Conservation (phyloP, 148 eudicot genomes). For the Cornus florida region DNA sequence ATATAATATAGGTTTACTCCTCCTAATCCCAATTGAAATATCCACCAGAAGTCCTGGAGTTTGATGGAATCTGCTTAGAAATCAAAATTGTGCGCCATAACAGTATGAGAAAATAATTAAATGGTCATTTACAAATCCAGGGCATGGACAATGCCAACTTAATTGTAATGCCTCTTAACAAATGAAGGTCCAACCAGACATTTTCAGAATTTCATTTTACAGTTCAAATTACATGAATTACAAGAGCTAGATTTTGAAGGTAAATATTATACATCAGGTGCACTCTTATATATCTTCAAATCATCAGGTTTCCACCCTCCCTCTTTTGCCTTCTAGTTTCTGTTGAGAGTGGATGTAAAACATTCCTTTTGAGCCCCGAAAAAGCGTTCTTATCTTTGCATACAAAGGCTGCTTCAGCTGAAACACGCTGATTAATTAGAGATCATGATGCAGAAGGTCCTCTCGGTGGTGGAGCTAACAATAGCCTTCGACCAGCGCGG, state of each 20-base stretch:
- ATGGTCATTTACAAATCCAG: too few relatives aligned
- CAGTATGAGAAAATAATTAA: too few relatives aligned
- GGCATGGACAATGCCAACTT: too few relatives aligned
- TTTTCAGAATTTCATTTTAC: background rate
- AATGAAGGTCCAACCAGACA: background rate
- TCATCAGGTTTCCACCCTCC: slow-evolving; percentile 1
- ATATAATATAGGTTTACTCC: too few relatives aligned
- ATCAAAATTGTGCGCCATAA: too few relatives aligned
- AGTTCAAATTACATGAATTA: too few relatives aligned
- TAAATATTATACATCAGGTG: background rate
- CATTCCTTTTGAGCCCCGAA: background rate
- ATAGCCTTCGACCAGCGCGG: slow-evolving; percentile 52
- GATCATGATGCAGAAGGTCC: slow-evolving; percentile 8
- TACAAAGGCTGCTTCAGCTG: background rate
- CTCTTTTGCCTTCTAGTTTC: background rate
- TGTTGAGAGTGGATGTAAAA: background rate
- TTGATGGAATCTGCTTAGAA: too few relatives aligned
- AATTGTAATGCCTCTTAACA: background rate
- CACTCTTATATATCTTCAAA: background rate
- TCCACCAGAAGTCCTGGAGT: too few relatives aligned
- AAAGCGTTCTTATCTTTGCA: background rate
- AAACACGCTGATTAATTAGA: background rate
- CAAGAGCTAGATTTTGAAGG: background rate
- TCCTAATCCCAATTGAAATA: too few relatives aligned
- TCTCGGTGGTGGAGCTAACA: slow-evolving; percentile 52